Percentiles rank a stretch among this genome's conserved stretches.
These are phyloP conservation scores for Santalum album DNA, from an alignment of 164 flowering plant genomes.

Conservation along the genomic window DNA sequence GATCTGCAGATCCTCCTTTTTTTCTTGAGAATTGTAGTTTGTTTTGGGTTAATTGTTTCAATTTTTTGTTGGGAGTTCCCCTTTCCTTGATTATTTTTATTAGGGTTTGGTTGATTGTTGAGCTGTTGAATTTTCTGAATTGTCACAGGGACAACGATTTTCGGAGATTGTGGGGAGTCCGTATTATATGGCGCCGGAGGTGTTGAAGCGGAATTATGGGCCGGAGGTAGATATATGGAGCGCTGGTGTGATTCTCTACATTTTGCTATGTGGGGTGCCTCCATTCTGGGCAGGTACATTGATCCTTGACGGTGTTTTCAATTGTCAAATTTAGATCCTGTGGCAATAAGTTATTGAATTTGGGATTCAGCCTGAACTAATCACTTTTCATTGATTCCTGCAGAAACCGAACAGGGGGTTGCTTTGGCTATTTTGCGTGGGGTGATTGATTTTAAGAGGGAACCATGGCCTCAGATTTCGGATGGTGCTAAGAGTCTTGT, in stretches of 20 bases:
- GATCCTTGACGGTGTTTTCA: neutral
- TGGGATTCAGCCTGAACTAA: too few species aligned
- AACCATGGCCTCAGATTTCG: slow-evolving; percentile 95
- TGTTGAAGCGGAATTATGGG: slow-evolving; percentile 84
- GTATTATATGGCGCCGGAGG: slow-evolving; percentile 99
- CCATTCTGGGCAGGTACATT: slow-evolving; percentile 85
- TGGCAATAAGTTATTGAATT: neutral
- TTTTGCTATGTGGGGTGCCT: slow-evolving; percentile 83
- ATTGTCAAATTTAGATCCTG: neutral
- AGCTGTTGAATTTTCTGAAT: neutral
- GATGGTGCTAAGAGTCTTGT: slow-evolving; percentile 89
- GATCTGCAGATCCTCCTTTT: neutral
- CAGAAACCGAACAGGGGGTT: slow-evolving; percentile 95
- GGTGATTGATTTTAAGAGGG: slow-evolving; percentile 85
- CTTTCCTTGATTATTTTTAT: neutral
- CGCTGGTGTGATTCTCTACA: slow-evolving; percentile 77
- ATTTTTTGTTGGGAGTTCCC: neutral
- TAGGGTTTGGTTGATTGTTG: neutral
- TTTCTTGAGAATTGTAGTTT: too few species aligned
- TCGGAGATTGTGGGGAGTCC: slow-evolving; percentile 99
- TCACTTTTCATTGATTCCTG: slow-evolving; percentile 4
- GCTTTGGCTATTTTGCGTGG: slow-evolving; percentile 89
- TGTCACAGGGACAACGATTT: slow-evolving; percentile 43
- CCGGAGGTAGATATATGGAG: slow-evolving; percentile 92
- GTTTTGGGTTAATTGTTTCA: too few species aligned